phyloP scores from a whole-genome alignment of 495 filamentous ascomycete species.

The Apiosordaria backusii region DNA sequence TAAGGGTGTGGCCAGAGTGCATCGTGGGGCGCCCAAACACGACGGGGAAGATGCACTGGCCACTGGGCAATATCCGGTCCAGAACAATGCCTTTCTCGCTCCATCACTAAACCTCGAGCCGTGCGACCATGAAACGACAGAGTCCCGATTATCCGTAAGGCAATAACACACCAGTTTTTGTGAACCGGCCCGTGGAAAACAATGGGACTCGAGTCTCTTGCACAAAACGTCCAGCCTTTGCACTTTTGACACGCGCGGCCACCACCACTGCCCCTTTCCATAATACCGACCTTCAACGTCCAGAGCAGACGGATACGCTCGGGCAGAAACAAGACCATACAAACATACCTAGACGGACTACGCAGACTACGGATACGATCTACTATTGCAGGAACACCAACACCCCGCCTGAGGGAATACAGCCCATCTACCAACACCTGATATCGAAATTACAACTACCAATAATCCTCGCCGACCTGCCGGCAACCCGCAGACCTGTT shows the following conservation, averaged over 20 bases:
- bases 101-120: constrained; percentile 10
- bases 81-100: constrained; percentile 29
- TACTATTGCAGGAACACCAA: background rate
- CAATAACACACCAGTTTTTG: background rate
- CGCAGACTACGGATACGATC: background rate
- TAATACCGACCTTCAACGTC: background rate
- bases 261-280: background rate
- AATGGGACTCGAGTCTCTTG: background rate
- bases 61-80: background rate
- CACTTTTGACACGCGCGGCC: background rate
- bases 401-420: background rate
- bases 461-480: background rate
- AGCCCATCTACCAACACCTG: background rate
- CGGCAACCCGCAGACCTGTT: background rate
- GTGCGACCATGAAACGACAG: constrained; percentile 27
- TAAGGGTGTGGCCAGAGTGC: constrained; percentile 17
- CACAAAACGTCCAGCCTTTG: background rate
- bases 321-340: too few relatives aligned
- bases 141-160: constrained; percentile 18
- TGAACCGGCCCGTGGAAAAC: background rate
- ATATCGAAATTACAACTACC: background rate
- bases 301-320: background rate
- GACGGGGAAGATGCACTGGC: background rate
- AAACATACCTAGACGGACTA: background rate
- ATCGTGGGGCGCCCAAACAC: background rate